A percentile compares a stretch with the other conserved stretches of the same genome.
Conservation (phyloP, 352 stramenopile genomes). For the Phytopythium delawarense region DNA sequence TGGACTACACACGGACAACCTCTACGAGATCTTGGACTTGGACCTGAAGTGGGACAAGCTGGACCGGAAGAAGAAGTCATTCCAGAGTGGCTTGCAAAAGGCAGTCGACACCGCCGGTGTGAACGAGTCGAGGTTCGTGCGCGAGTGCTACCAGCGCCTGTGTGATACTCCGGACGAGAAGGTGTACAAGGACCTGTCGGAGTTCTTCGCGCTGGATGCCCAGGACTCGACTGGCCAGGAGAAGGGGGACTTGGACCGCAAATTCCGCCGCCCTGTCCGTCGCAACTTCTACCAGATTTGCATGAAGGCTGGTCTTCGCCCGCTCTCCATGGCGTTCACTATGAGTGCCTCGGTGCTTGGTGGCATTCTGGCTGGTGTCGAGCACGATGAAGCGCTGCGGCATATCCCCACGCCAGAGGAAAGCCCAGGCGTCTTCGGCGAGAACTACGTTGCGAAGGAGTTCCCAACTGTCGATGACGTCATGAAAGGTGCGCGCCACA, state of each 20-base stretch:
- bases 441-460: conserved; percentile 81
- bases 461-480: conserved; percentile 84
- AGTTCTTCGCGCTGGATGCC: conserved; percentile 80
- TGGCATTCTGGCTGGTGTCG: conserved; percentile 65
- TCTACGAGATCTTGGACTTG: conserved; percentile 86
- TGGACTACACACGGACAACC: conserved; percentile 70
- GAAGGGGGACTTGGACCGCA: conserved; percentile 41
- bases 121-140: conserved; percentile 78
- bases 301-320: conserved; percentile 75
- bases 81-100: conserved; percentile 67
- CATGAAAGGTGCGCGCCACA: conserved; percentile 86
- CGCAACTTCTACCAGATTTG: conserved; percentile 89
- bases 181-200: conserved; percentile 79
- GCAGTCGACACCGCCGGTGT: conserved; percentile 59
- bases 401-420: conserved; percentile 75
- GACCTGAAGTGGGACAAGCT: conserved; percentile 89
- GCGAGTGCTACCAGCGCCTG: conserved; percentile 79
- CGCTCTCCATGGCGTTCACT: conserved; percentile 70
- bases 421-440: conserved; percentile 55
- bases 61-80: conserved; percentile 72
- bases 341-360: conserved; percentile 84
- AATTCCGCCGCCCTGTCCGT: conserved; percentile 71
- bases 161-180: conserved; percentile 73
- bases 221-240: conserved; percentile 52
- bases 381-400: conserved; percentile 59